Conservation (phyloP, 2,329 filamentous ascomycete species). For the Fusarium nematophilum region DNA sequence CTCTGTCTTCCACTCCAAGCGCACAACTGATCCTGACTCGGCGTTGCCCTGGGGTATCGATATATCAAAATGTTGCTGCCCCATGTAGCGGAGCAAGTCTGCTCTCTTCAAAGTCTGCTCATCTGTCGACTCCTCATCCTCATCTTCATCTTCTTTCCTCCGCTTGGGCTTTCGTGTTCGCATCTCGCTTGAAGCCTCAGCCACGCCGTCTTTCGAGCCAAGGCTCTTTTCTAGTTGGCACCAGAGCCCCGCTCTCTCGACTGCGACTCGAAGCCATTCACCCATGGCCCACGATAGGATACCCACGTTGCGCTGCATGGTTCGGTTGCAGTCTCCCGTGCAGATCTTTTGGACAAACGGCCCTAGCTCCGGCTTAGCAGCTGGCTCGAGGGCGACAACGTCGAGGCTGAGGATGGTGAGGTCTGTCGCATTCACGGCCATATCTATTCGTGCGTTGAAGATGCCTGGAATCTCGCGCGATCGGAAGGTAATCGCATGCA, state of each 20-base stretch:
- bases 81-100: slow-evolving; percentile 66
- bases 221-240: slow-evolving; percentile 62
- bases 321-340: slow-evolving; percentile 54
- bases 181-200: slow-evolving; percentile 36
- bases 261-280: slow-evolving; percentile 73
- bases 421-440: slow-evolving; percentile 67
- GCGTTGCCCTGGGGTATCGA: slow-evolving; percentile 49
- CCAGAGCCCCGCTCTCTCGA: slow-evolving; percentile 73
- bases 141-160: slow-evolving; percentile 38
- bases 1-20: slow-evolving; percentile 70
- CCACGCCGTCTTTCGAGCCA: slow-evolving; percentile 45
- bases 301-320: slow-evolving; percentile 66
- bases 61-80: slow-evolving; percentile 61
- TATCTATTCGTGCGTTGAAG: slow-evolving; percentile 67
- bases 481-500: slow-evolving; percentile 66
- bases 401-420: slow-evolving; percentile 63
- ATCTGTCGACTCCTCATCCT: slow-evolving; percentile 28
- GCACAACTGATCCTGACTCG: slow-evolving; percentile 55
- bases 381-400: slow-evolving; percentile 66
- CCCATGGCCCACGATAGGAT: slow-evolving; percentile 75
- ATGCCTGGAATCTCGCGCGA: slow-evolving; percentile 58
- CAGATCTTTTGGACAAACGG: slow-evolving; percentile 61
- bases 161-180: slow-evolving; percentile 41
- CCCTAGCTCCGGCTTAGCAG: slow-evolving; percentile 68
- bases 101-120: slow-evolving; percentile 39